A percentile compares a stretch with the other conserved stretches of the same genome.
Conservation (phyloP, 352 stramenopile species). For the Phytopythium delawarense region DNA sequence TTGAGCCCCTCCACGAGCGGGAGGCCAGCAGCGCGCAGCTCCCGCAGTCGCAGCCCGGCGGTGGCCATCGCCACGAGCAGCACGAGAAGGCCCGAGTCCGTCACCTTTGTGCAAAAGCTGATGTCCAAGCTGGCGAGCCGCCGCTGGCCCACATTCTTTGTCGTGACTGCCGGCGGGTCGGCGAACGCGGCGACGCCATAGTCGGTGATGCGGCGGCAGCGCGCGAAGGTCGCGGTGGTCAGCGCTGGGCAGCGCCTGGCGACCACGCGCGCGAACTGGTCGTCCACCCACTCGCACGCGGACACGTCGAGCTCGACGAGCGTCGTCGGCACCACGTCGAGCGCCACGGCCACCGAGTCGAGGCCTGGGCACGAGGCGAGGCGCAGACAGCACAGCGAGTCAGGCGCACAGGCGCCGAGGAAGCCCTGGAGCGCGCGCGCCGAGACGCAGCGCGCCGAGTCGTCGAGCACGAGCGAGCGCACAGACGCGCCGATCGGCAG, state of each 20-base stretch:
- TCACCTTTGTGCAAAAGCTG: conserved; percentile 47
- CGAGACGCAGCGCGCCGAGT: neutral
- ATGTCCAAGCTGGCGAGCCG: conserved; percentile 48
- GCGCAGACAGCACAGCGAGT: neutral
- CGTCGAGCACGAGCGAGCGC: conserved; percentile 5
- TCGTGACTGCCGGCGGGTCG: conserved; percentile 20
- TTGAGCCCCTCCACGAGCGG: conserved; percentile 54
- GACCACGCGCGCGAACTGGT: conserved; percentile 39
- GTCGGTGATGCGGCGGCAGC: conserved; percentile 60
- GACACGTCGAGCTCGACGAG: conserved; percentile 44
- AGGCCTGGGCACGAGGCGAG: neutral
- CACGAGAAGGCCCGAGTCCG: conserved; percentile 52
- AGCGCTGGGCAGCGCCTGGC: conserved; percentile 32
- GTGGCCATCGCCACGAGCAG: conserved; percentile 34
- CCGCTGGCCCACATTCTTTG: neutral
- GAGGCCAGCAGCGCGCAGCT: conserved; percentile 34
- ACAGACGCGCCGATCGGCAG: neutral
- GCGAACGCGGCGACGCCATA: conserved; percentile 59
- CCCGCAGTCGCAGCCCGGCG: conserved; percentile 21
- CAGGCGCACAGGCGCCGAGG: neutral
- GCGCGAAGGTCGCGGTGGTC: conserved; percentile 27
- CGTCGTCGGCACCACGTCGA: neutral
- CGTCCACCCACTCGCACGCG: conserved; percentile 67
- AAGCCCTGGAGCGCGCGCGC: conserved; percentile 1
- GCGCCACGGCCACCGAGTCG: neutral